These are phyloP conservation scores for Excoecaria cochinchinensis DNA, from an alignment of 345 rosid genomes.

Conservation along the genomic window DNA sequence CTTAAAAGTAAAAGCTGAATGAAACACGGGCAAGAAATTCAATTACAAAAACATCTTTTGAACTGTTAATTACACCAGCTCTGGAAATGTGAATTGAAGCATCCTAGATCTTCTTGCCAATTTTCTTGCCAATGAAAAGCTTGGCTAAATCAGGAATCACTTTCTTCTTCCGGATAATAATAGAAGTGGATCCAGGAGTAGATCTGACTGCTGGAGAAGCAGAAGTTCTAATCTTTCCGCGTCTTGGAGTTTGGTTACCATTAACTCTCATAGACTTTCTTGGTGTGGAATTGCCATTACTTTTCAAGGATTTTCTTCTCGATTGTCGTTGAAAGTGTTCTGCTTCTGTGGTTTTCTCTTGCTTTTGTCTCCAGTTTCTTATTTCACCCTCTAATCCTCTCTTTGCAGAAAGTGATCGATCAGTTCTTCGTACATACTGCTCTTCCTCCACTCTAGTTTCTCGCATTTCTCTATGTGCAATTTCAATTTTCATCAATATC, in stretches of 20 bases:
- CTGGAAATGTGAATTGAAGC: background rate
- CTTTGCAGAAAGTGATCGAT: constrained; percentile 54
- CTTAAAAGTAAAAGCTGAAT: too few species aligned
- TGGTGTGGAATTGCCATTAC: constrained; percentile 26
- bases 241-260: constrained; percentile 39
- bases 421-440: constrained; percentile 38
- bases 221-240: constrained; percentile 40
- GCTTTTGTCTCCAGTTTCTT: constrained; percentile 33
- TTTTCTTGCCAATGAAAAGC: constrained; percentile 46
- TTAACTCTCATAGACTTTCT: constrained; percentile 41
- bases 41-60: too few species aligned
- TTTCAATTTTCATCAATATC: constrained; percentile 56
- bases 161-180: constrained; percentile 56
- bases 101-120: constrained; percentile 17
- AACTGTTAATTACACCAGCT: too few species aligned
- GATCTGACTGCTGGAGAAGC: constrained; percentile 44
- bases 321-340: constrained; percentile 22
- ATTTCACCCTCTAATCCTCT: constrained; percentile 50
- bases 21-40: too few species aligned
- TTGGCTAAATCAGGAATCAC: constrained; percentile 57
- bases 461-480: constrained; percentile 42
- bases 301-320: constrained; percentile 37
- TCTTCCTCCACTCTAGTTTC: constrained; percentile 57
- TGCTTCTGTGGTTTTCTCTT: constrained; percentile 25
- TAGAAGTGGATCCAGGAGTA: constrained; percentile 38